These are phyloP conservation scores for Antrodiella citrinella DNA, from an alignment of 768 basidiomycete species.

Conservation along the genomic window DNA sequence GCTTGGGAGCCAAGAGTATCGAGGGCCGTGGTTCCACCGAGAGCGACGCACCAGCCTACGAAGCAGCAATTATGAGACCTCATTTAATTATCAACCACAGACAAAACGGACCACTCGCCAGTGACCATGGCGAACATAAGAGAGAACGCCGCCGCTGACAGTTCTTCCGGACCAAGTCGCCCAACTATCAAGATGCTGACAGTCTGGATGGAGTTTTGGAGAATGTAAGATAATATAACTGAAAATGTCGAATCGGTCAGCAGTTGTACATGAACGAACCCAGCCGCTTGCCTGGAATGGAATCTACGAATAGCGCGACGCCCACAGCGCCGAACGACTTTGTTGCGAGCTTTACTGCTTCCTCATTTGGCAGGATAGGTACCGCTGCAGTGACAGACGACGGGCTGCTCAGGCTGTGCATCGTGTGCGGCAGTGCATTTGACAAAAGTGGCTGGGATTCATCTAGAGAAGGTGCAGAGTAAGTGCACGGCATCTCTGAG, in stretches of 20 bases:
- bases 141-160: constrained; percentile 66
- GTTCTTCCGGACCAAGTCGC: constrained; percentile 58
- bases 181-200: constrained; percentile 55
- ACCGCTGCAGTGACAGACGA: neutral
- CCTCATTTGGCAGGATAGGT: neutral
- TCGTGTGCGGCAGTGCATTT: too few relatives aligned
- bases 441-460: neutral
- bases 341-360: neutral
- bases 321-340: constrained; percentile 27
- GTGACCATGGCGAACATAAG: constrained; percentile 76
- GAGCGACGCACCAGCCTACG: constrained; percentile 67
- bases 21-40: constrained; percentile 72
- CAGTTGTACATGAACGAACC: neutral
- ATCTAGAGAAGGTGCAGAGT: neutral
- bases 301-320: constrained; percentile 43
- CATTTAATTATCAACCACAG: too few relatives aligned
- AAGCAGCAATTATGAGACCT: too few relatives aligned
- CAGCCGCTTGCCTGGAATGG: constrained; percentile 41
- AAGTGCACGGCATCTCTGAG: too few relatives aligned
- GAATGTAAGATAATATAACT: constrained; percentile 64
- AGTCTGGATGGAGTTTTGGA: constrained; percentile 72
- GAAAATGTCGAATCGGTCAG: too few relatives aligned
- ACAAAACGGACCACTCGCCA: constrained; percentile 42
- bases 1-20: constrained; percentile 76
- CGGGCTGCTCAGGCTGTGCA: too few relatives aligned